phyloP scores from a whole-genome alignment of 805 yeast genomes.

The Suhomyces vadensis region DNA sequence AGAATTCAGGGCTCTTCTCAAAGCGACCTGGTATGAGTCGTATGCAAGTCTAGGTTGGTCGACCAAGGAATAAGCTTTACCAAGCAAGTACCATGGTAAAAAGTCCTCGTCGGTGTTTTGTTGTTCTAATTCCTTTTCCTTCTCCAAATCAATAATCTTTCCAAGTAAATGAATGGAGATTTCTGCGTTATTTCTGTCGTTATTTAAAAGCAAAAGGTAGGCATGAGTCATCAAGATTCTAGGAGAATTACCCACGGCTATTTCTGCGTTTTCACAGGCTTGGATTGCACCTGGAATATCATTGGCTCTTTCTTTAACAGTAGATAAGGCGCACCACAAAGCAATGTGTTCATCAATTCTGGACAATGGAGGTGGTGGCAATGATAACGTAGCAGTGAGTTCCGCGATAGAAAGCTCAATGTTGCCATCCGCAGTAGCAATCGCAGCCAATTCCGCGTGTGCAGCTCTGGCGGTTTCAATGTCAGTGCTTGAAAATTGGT shows the following conservation, averaged over 20 bases:
- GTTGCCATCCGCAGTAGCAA: constrained; percentile 53
- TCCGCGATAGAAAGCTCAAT: constrained; percentile 52
- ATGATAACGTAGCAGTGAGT: constrained; percentile 48
- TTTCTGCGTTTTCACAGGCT: constrained; percentile 50
- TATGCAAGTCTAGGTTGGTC: constrained; percentile 53
- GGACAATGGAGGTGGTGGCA: constrained; percentile 50
- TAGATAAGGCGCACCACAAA: constrained; percentile 54
- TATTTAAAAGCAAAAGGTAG: constrained; percentile 44
- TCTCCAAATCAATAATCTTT: constrained; percentile 30
- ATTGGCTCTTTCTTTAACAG: constrained; percentile 52
- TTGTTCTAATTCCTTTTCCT: constrained; percentile 15
- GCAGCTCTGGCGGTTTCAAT: constrained; percentile 51
- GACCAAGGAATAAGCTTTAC: constrained; percentile 50
- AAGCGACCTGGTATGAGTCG: constrained; percentile 55
- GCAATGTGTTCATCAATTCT: constrained; percentile 49
- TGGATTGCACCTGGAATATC: constrained; percentile 51
- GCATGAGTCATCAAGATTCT: constrained; percentile 50
- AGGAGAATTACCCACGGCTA: constrained; percentile 45
- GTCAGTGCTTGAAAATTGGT: constrained; percentile 30
- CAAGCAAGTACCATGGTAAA: constrained; percentile 57
- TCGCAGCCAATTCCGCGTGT: constrained; percentile 56
- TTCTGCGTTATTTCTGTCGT: constrained; percentile 26
- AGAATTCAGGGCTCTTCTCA: constrained; percentile 50
- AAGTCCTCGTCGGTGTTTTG: constrained; percentile 44
- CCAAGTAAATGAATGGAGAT: constrained; percentile 38